Evolutionary conservation across 371 early-diverging fungal species (phyloP), one percentile per base, ranked within the genome.

Genomic region (Mucor velutinosus): DNA sequence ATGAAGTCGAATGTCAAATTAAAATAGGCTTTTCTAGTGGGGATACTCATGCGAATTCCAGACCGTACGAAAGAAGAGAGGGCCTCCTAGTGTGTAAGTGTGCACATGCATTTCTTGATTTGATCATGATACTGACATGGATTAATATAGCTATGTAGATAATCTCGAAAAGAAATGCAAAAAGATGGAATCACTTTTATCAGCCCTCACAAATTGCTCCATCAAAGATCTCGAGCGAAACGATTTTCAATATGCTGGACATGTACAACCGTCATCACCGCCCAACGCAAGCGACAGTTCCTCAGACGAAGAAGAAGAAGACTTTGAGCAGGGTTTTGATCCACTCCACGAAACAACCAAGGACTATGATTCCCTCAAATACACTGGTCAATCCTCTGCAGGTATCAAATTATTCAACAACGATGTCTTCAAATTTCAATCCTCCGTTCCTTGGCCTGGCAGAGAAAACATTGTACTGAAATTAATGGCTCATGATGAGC

Each of bases 31-130:
- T 51, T 19, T 33, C 7, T 65, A 83, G 84, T 83, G 84, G 84
- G 81, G 81, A 4, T 77, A 75, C 66, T 76, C 60, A 29, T 83
- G 84, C 57, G 80, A 83, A 65, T 83, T 83, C 58, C 71, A 77
- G 27, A 73, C 77, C 3, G 72, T 77, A 25, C 73, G 84, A 41
- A 83, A 83, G 62, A 83, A 83, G 64, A 66, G 84, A 56, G 84
- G 84, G 1, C 84, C 84, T 39, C 82, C 82, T 4, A 82, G 80
- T 69, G 80, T 79, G 78, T 82, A 72, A 75, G 62, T 35, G 30
- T 15, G 15, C 29, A 23, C 4, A 25, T 37, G 7, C 10, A 55
- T 17, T 29, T 60, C 23, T 7, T 32, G 14, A 58, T 64, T 17
- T 19, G 27, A 32, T 19, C 19, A 4, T 19, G 29, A 33, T n/a